A percentile compares a stretch with the other conserved stretches of the same genome.
Conservation (phyloP, 768 basidiomycete genomes). For the Obba rivulosa region DNA sequence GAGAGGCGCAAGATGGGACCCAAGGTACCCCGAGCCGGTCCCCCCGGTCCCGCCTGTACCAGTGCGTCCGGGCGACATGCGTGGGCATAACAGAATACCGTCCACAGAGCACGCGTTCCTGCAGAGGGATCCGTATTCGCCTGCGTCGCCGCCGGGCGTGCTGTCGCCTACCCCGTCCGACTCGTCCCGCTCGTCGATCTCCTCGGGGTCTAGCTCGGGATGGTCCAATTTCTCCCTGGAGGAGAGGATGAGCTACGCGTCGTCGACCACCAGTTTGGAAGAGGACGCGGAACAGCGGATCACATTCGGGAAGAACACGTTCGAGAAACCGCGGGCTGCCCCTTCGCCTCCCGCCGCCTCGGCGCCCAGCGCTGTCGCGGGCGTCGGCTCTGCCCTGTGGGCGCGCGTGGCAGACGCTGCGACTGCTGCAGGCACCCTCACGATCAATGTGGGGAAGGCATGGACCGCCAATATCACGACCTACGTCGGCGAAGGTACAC, state of each 20-base stretch:
- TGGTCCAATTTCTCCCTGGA: constrained; percentile 2
- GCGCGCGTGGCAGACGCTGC: constrained; percentile 46
- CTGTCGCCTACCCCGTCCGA: neutral
- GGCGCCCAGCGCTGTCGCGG: constrained; percentile 7
- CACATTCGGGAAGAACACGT: constrained; percentile 4
- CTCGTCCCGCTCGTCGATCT: neutral
- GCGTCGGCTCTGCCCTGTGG: constrained; percentile 48
- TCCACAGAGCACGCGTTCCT: too few species aligned
- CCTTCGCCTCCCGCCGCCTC: too few species aligned
- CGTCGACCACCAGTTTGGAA: constrained; percentile 15
- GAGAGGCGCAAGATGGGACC: too few species aligned
- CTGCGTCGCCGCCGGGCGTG: neutral
- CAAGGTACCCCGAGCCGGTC: too few species aligned
- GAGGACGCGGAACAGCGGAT: constrained; percentile 5
- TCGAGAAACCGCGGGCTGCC: neutral
- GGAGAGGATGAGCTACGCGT: constrained; percentile 2
- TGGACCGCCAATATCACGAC: constrained; percentile 42
- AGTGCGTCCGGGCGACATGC: too few species aligned
- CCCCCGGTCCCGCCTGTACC: too few species aligned
- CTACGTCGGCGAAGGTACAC: constrained; percentile 40
- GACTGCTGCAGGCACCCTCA: constrained; percentile 39
- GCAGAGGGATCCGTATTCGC: too few species aligned
- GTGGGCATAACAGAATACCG: too few species aligned
- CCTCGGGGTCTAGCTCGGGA: constrained; percentile 12
- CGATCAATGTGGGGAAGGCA: constrained; percentile 53